Evolutionary conservation across 1,284 basidiomycete species (phyloP).

Genomic region (Garcileccinum viscosum): DNA sequence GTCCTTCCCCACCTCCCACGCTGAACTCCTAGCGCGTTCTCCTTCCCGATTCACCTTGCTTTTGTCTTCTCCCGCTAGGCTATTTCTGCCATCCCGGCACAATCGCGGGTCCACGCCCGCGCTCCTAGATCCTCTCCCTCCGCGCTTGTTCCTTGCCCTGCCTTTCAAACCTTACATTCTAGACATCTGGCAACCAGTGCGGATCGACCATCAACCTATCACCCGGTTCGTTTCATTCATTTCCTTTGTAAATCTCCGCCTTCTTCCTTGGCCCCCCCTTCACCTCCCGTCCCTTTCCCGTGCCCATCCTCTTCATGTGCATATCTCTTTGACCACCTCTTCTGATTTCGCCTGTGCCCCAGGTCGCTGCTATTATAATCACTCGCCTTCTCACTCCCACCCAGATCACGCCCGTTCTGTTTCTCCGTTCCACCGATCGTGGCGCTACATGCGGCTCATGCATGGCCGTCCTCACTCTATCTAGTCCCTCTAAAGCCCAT

Average conservation of each 20-base stretch:
- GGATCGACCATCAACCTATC: constrained; percentile 35
- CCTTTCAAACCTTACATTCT: neutral
- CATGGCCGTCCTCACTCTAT: constrained; percentile 58
- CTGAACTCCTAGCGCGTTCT: too few species aligned
- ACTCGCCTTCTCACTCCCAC: constrained; percentile 26
- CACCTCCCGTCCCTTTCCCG: too few species aligned
- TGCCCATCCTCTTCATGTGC: constrained; percentile 16
- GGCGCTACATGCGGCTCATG: constrained; percentile 36
- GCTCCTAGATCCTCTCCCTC: neutral
- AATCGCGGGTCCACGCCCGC: constrained; percentile 1
- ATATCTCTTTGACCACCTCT: constrained; percentile 14
- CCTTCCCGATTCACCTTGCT: constrained; percentile 2
- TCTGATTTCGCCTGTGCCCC: constrained; percentile 19
- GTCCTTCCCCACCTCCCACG: neutral
- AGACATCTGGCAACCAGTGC: constrained; percentile 8
- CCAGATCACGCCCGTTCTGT: constrained; percentile 4
- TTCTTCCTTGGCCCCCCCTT: too few species aligned
- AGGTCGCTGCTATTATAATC: constrained; percentile 20
- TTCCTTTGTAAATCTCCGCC: constrained; percentile 21
- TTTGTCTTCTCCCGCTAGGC: constrained; percentile 8
- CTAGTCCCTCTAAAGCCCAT: constrained; percentile 47
- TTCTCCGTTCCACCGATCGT: constrained; percentile 19
- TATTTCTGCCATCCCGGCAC: constrained; percentile 7
- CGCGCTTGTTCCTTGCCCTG: neutral
- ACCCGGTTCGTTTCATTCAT: constrained; percentile 37